Evolutionary conservation across 2,329 filamentous ascomycete species (phyloP).

Genomic region (Tolypocladium guangdongense): DNA sequence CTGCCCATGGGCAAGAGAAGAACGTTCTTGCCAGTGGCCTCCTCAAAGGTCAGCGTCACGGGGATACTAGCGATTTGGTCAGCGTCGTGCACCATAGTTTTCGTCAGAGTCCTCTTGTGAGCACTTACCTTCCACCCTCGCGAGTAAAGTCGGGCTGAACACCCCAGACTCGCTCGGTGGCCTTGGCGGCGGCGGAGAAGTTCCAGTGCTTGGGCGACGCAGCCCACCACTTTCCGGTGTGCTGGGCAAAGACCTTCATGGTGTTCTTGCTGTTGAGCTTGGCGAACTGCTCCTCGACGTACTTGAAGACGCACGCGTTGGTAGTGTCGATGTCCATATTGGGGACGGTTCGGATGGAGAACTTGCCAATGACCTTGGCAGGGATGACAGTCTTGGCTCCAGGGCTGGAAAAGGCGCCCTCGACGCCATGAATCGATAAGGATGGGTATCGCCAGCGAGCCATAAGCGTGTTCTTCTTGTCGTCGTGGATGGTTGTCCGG

Average conservation of each 20-base stretch:
- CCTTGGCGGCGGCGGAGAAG: conserved; percentile 87
- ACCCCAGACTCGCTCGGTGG: conserved; percentile 90
- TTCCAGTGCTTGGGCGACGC: conserved; percentile 98
- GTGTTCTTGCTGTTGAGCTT: conserved; percentile 90
- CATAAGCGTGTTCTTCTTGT: conserved; percentile 91
- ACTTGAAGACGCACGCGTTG: conserved; percentile 73
- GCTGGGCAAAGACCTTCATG: conserved; percentile 68
- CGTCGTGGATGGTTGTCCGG: conserved; percentile 73
- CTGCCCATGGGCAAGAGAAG: conserved; percentile 92
- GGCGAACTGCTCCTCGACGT: conserved; percentile 74
- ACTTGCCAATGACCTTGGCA: conserved; percentile 95
- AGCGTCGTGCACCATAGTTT: background rate
- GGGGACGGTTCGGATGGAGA: conserved; percentile 93
- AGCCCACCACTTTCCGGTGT: conserved; percentile 98
- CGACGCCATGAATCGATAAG: conserved; percentile 85
- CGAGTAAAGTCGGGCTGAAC: conserved; percentile 90
- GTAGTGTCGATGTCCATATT: conserved; percentile 93
- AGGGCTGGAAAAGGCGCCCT: conserved; percentile 86
- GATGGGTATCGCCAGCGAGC: conserved; percentile 92
- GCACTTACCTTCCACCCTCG: conserved; percentile 72
- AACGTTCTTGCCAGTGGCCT: conserved; percentile 96
- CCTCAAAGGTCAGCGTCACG: conserved; percentile 92
- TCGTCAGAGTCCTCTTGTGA: background rate
- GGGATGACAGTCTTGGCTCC: conserved; percentile 98
- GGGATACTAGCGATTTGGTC: conserved; percentile 58